Evolutionary conservation across 2,329 filamentous ascomycete species (phyloP).

Genomic region (Fusarium robinianum): DNA sequence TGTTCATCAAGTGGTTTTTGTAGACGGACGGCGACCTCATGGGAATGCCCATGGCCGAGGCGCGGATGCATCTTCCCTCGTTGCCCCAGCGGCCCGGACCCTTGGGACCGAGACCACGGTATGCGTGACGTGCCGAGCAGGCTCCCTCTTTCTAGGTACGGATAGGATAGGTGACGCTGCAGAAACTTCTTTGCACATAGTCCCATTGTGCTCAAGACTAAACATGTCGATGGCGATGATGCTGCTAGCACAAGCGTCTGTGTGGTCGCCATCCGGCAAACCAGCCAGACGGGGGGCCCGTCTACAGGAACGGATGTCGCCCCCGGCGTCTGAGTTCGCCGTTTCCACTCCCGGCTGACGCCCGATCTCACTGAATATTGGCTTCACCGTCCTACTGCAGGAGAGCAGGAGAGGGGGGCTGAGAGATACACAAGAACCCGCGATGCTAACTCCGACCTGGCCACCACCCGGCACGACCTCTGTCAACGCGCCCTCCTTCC

Average conservation of each 20-base stretch:
- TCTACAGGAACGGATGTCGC: not conserved
- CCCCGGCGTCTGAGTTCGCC: constrained; percentile 5
- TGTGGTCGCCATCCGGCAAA: too few species aligned
- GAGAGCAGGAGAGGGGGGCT: constrained; percentile 3
- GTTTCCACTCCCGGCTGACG: not conserved
- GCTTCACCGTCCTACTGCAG: constrained; percentile 11
- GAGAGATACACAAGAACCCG: constrained; percentile 12
- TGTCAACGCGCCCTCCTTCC: constrained; percentile 9
- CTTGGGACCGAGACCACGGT: constrained; percentile 24
- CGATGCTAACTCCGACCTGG: constrained; percentile 1
- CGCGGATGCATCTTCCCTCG: not conserved
- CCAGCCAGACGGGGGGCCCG: not conserved
- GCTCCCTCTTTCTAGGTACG: too few species aligned
- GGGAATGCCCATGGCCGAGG: constrained; percentile 16
- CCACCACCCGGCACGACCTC: constrained; percentile 2
- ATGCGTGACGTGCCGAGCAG: too few species aligned
- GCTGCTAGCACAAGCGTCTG: not conserved
- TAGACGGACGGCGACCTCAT: constrained; percentile 1
- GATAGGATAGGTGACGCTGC: too few species aligned
- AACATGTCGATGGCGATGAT: too few species aligned
- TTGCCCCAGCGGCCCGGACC: constrained; percentile 4
- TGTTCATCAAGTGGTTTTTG: not conserved
- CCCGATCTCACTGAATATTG: not conserved
- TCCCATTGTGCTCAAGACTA: too few species aligned
- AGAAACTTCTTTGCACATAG: too few species aligned